Base-by-base conservation (phyloP, 2,329 filamentous ascomycete species). In the Pestalotiopsis sp. region DNA sequence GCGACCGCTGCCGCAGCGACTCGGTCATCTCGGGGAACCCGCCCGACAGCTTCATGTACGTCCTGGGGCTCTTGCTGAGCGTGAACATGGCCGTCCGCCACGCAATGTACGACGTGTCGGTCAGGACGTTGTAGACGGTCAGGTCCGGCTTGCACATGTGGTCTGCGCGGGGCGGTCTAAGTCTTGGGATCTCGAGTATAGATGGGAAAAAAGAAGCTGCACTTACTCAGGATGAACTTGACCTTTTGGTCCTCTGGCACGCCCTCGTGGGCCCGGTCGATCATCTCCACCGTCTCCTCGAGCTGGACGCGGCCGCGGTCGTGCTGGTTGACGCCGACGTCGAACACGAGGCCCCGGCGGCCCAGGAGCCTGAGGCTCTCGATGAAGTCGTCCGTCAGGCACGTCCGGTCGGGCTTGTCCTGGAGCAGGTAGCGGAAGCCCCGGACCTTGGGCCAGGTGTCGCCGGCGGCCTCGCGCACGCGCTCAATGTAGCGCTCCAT, bases 1-100 rank as follows among this genome's bases (percentile, higher is more conserved):
- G 77, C 11, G 85, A 78, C 31, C 84, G 82, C 27, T 76, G 78
- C 74, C 83, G 84, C 71, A 90, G 81, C 12, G 83, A 79, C 61
- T 84, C 83, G 3, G 90, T 86, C 80, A 98, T 90, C 81, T 97
- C 93, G 20, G 92, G 90, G 79, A 98, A 95, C 61, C 86, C 88
- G 7, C 95, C 95, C 0, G 92, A 95, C n/a, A 98, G 87, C 83
- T 98, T 97, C 87, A 98, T 93, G 82, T 92, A 97, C n/a, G 91
- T 90, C 64, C 84, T 86, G 63, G 84, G 82, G 77, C 88, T 88
- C 69, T 86, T 86, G 73, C 90, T 88, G 75, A 97, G 89, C 9
- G 86, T 84, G 74, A 88, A 88, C 76, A 97, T 89, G 70, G 89
- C 86, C 14, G 86, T 84, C 67, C 88, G 88, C 93, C 93, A 97